Evolutionary conservation across 139 green algal genomes (phyloP), one percentile per base, ranked within the genome.

Genomic region (Haematococcus sp.): DNA sequence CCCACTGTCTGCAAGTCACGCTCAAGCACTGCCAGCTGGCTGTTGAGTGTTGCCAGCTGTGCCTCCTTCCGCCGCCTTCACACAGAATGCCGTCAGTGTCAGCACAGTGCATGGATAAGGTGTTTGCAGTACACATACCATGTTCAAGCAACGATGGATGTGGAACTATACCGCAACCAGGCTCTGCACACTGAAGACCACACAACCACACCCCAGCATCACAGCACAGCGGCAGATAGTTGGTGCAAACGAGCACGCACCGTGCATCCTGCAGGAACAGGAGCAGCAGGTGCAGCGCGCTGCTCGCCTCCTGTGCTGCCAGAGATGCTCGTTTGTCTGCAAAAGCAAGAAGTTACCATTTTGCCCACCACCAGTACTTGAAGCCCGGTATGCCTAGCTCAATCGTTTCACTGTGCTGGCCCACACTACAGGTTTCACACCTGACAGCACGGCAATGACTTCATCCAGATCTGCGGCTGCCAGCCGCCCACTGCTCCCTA

Each of bases 241-340:
- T n/a, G n/a, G n/a, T 19, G 19, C 60, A 63, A 23, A 22, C 33
- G 30, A 65, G 51, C 23, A 31, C 74, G 1, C 64, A 88, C 87
- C 79, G 88, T 31, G 87, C 83, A 44, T 89, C 81, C 52, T 90
- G 78, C 63, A 97, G 79, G 74, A 97, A 96, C 30, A 90, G 82
- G 49, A 92, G 83, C 63, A 97, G 79, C 69, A 97, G 84, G 63
- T 90, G 75, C 79, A 95, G 71, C 33, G 79, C 79, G 63, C 67
- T 84, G 20, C 80, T 78, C 1, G 74, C 71, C 69, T 94, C 79
- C 23, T 82, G 73, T 52, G 83, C 71, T 25, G 87, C 74, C 59
- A 93, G 68, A 25, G 74, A 58, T 31, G 81, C 33, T 4, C 86
- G 81, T 4, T 71, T 66, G 2, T 86, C 40, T 49, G 40, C 40